These are phyloP conservation scores for Alternaria sp. DNA, from an alignment of 2,329 filamentous ascomycete species.

Conservation along the genomic window DNA sequence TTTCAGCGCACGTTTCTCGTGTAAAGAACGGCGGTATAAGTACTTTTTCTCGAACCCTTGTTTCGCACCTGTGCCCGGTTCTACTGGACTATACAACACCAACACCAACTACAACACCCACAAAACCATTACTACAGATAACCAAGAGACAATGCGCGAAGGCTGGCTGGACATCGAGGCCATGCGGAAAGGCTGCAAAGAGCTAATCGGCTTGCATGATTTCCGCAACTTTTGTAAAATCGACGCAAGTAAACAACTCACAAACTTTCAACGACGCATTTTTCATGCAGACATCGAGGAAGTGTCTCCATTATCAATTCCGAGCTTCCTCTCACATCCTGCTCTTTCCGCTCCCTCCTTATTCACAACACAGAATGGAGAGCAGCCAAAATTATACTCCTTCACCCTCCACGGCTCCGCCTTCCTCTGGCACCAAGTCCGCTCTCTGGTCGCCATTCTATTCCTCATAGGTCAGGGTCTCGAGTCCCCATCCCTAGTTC, in stretches of 20 bases:
- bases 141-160: conserved; percentile 35
- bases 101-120: conserved; percentile 26
- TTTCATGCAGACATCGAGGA: conserved; percentile 78
- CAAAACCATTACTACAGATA: neutral
- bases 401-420: conserved; percentile 90
- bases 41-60: conserved; percentile 98
- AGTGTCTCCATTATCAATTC: conserved; percentile 38
- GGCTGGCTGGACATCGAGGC: conserved; percentile 88
- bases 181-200: conserved; percentile 82
- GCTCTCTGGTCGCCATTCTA: conserved; percentile 90
- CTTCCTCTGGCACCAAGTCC: conserved; percentile 98
- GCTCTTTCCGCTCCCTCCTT: conserved; percentile 24
- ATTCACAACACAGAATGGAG: neutral
- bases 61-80: conserved; percentile 72
- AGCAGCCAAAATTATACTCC: conserved; percentile 74
- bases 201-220: conserved; percentile 85
- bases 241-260: conserved; percentile 87
- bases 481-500: conserved; percentile 76
- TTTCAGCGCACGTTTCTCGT: conserved; percentile 93
- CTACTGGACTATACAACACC: conserved; percentile 59
- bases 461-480: conserved; percentile 91
- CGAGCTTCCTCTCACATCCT: conserved; percentile 42
- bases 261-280: conserved; percentile 80
- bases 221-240: conserved; percentile 98
- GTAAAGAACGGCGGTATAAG: conserved; percentile 87